These are phyloP conservation scores for Domatiomyces globalis DNA, from an alignment of 2,329 filamentous ascomycete genomes.

Conservation along the genomic window DNA sequence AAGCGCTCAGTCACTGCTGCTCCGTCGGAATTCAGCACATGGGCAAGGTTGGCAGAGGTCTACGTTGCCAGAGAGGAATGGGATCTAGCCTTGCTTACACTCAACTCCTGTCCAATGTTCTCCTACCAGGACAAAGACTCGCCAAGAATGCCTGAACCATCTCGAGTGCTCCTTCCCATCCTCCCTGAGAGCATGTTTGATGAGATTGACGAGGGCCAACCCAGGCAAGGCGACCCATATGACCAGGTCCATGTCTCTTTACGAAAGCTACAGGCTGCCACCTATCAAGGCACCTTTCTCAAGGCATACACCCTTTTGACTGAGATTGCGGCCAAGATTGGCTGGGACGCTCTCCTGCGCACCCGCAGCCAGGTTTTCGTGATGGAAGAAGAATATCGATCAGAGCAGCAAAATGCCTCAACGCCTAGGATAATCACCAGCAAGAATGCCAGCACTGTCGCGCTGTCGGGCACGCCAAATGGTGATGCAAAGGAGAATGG, in stretches of 20 bases:
- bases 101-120: slow-evolving; percentile 99
- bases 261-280: slow-evolving; percentile 69
- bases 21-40: slow-evolving; percentile 92
- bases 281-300: slow-evolving; percentile 89
- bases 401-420: slow-evolving; percentile 47
- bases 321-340: slow-evolving; percentile 90
- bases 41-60: slow-evolving; percentile 84
- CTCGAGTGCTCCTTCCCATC: slow-evolving; percentile 73
- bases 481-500: slow-evolving; percentile 26
- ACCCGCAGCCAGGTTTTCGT: slow-evolving; percentile 96
- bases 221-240: slow-evolving; percentile 55
- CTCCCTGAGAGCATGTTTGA: slow-evolving; percentile 81
- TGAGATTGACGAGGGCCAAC: slow-evolving; percentile 84
- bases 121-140: slow-evolving; percentile 98
- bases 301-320: slow-evolving; percentile 89
- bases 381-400: slow-evolving; percentile 97
- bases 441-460: slow-evolving; percentile 66
- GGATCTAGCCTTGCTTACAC: slow-evolving; percentile 84
- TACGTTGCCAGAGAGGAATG: slow-evolving; percentile 92
- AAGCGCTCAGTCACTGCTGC: slow-evolving; percentile 90
- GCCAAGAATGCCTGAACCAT: slow-evolving; percentile 83
- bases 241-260: slow-evolving; percentile 81
- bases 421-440: slow-evolving; percentile 35
- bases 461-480: slow-evolving; percentile 54
- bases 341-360: slow-evolving; percentile 90